These are phyloP conservation scores for Oxyria digyna DNA, from an alignment of 148 eudicot genomes.

Conservation along the genomic window DNA sequence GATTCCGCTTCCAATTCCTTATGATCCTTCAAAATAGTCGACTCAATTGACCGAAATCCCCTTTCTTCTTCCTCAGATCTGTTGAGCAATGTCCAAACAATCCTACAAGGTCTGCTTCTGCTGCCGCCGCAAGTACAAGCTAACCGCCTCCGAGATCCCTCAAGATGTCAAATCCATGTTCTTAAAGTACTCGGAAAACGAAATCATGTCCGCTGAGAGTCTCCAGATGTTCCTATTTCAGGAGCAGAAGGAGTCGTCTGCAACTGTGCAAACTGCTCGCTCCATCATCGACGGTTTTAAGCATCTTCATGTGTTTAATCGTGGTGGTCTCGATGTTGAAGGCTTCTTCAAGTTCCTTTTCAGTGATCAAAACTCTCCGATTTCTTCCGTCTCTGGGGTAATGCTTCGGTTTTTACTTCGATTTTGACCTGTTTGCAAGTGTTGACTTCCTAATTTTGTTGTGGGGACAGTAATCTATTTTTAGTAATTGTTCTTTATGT, in stretches of 20 bases:
- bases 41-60: not conserved
- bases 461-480: not conserved
- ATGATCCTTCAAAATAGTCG: not conserved
- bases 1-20: not conserved
- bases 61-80: not conserved
- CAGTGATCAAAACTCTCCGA: conserved; percentile 51
- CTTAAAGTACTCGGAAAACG: conserved; percentile 49
- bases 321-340: conserved; percentile 39
- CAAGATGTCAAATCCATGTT: conserved; percentile 44
- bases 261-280: conserved; percentile 43
- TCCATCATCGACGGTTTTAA: conserved; percentile 36
- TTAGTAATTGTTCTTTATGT: not conserved
- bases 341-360: conserved; percentile 61
- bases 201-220: conserved; percentile 48
- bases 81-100: conserved; percentile 31
- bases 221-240: conserved; percentile 57
- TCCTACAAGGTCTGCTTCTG: conserved; percentile 71
- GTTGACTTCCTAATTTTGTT: not conserved
- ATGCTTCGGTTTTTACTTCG: not conserved
- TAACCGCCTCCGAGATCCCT: conserved; percentile 64
- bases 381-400: conserved; percentile 43
- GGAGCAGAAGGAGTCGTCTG: conserved; percentile 43
- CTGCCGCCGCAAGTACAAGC: conserved; percentile 61
- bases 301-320: conserved; percentile 41
- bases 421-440: not conserved